Evolutionary conservation across 306 rosid genomes (phyloP).

Genomic region (Fagus crenata): DNA sequence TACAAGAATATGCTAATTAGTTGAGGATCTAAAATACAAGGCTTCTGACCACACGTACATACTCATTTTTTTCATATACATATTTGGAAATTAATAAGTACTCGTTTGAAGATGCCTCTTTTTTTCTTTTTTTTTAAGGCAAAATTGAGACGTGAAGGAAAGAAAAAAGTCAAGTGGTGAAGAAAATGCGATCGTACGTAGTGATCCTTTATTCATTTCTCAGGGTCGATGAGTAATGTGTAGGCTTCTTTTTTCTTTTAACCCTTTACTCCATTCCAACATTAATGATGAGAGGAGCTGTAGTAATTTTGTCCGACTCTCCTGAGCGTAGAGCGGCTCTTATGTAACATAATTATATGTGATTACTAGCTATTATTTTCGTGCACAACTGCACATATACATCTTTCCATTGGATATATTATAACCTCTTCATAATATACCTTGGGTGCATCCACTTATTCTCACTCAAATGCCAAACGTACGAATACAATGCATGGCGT

Average conservation of each 20-base stretch:
- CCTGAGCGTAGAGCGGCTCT: too few species aligned
- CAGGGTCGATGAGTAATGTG: not conserved
- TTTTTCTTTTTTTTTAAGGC: not conserved
- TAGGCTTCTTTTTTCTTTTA: not conserved
- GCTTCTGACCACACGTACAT: too few species aligned
- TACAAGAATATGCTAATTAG: too few species aligned
- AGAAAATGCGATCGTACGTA: not conserved
- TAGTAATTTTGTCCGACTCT: not conserved
- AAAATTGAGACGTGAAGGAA: not conserved
- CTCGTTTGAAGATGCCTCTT: not conserved
- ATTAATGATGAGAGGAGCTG: not conserved
- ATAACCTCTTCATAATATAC: not conserved
- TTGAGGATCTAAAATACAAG: too few species aligned
- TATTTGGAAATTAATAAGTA: not conserved
- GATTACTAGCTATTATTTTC: not conserved
- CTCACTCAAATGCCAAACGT: conserved; percentile 11
- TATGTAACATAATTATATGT: too few species aligned
- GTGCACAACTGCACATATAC: not conserved
- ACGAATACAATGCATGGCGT: not conserved
- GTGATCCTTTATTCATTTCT: not conserved
- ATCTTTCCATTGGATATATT: not conserved
- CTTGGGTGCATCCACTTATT: conserved; percentile 2
- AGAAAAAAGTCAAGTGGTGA: not conserved
- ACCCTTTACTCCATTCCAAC: conserved; percentile 2
- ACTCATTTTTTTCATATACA: too few species aligned